These are phyloP conservation scores for Schizothecium vesticola DNA, from an alignment of 495 filamentous ascomycete species.

Conservation along the genomic window DNA sequence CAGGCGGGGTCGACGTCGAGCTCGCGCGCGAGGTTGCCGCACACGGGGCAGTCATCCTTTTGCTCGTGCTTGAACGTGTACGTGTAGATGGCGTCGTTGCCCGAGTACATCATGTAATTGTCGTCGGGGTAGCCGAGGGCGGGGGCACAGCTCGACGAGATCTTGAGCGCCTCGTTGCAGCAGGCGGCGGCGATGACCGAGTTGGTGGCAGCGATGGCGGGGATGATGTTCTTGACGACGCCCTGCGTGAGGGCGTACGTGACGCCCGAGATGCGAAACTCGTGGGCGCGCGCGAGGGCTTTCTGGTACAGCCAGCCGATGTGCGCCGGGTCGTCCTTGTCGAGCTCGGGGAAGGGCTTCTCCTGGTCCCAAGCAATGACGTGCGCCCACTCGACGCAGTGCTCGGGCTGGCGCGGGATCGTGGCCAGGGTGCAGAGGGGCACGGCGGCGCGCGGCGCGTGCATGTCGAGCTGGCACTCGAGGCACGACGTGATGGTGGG, in stretches of 20 bases:
- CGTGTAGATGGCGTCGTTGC: conserved; percentile 91
- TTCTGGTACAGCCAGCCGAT: conserved; percentile 95
- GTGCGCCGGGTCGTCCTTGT: conserved; percentile 95
- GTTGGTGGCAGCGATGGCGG: conserved; percentile 96
- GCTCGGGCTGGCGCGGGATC: conserved; percentile 94
- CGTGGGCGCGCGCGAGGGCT: conserved; percentile 68
- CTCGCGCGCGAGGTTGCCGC: conserved; percentile 71
- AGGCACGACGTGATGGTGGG: conserved; percentile 92
- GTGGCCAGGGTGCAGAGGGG: conserved; percentile 95
- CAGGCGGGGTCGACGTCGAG: conserved; percentile 62
- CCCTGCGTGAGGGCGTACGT: conserved; percentile 97
- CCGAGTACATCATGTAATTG: conserved; percentile 99
- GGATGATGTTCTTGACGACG: conserved; percentile 99
- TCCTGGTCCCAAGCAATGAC: conserved; percentile 67
- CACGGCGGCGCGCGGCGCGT: conserved; percentile 87
- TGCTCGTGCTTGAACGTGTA: conserved; percentile 92
- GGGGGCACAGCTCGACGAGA: conserved; percentile 75
- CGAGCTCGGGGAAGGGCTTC: conserved; percentile 60
- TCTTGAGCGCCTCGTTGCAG: conserved; percentile 96
- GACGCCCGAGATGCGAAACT: conserved; percentile 89
- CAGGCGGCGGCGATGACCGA: conserved; percentile 92
- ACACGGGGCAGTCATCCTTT: conserved; percentile 92
- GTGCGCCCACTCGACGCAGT: conserved; percentile 99
- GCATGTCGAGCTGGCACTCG: conserved; percentile 98
- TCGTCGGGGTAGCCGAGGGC: conserved; percentile 50